Percentiles rank a stretch among this genome's conserved stretches.
phyloP scores from a whole-genome alignment of 768 basidiomycete species.

The Leccinellum albellum region DNA sequence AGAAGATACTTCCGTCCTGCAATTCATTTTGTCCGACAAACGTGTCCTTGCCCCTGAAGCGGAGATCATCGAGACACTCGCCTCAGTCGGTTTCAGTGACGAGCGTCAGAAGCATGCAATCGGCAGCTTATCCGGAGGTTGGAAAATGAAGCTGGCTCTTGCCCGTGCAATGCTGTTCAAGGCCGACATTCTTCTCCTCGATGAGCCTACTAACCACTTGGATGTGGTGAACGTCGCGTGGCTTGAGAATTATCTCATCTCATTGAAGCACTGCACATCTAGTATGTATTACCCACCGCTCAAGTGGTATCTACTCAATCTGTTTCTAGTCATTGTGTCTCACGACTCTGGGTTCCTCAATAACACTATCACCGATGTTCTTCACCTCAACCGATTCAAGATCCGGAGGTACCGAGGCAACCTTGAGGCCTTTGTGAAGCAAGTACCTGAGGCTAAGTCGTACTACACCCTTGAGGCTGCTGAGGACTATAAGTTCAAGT shows the following conservation, averaged over 20 bases:
- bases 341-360: conserved; percentile 98
- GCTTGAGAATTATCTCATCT: conserved; percentile 91
- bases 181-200: conserved; percentile 93
- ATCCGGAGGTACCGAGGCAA: conserved; percentile 92
- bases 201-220: conserved; percentile 96
- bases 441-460: conserved; percentile 94
- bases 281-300: conserved; percentile 44
- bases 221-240: conserved; percentile 97
- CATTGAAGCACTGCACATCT: conserved; percentile 88
- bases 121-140: conserved; percentile 92
- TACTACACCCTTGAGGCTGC: conserved; percentile 95
- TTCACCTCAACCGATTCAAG: conserved; percentile 98
- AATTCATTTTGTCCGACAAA: conserved; percentile 83
- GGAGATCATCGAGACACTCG: conserved; percentile 77
- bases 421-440: conserved; percentile 90
- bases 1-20: conserved; percentile 83
- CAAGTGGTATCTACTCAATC: conserved; percentile 6
- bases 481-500: conserved; percentile 98
- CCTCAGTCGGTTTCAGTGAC: conserved; percentile 88
- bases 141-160: conserved; percentile 99
- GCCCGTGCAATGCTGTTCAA: conserved; percentile 97
- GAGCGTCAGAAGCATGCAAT: conserved; percentile 84
- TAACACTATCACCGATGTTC: conserved; percentile 96
- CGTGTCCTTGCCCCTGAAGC: conserved; percentile 68
- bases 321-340: conserved; percentile 78